Conservation (phyloP, 2,329 filamentous ascomycete genomes). For the Pyrenophora seminiperda region DNA sequence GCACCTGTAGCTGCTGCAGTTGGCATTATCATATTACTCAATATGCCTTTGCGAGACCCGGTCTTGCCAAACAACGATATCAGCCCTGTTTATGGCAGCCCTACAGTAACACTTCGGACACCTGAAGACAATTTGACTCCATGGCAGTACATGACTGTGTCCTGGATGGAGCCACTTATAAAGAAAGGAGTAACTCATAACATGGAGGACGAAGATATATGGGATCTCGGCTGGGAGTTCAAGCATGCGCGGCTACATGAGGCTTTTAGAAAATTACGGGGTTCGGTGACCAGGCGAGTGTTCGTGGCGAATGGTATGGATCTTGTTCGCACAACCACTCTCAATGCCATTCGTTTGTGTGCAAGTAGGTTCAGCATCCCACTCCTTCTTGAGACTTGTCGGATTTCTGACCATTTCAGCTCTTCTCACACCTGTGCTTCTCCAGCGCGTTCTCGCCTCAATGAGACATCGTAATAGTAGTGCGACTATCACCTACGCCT, state of each 20-base stretch:
- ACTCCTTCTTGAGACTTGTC: background rate
- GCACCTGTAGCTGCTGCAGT: conserved; percentile 51
- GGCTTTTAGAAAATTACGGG: conserved; percentile 72
- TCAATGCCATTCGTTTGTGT: conserved; percentile 68
- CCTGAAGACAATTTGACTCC: conserved; percentile 80
- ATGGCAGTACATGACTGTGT: conserved; percentile 84
- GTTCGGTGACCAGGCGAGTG: conserved; percentile 72
- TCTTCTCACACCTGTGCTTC: conserved; percentile 65
- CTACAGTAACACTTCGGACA: conserved; percentile 66
- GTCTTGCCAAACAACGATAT: conserved; percentile 61
- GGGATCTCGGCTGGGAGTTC: conserved; percentile 78
- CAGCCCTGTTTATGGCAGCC: conserved; percentile 60
- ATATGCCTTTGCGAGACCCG: conserved; percentile 73
- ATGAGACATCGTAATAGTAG: conserved; percentile 63
- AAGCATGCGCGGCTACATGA: conserved; percentile 78
- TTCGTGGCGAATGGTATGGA: conserved; percentile 80
- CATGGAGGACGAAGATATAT: conserved; percentile 79
- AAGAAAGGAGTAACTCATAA: conserved; percentile 66
- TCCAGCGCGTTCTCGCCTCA: conserved; percentile 72
- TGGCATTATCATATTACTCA: conserved; percentile 61
- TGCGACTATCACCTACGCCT: conserved; percentile 68
- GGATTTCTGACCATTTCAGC: conserved; percentile 19
- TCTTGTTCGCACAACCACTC: conserved; percentile 67
- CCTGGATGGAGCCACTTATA: conserved; percentile 80
- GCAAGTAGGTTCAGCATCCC: conserved; percentile 50